Evolutionary conservation across 2,329 filamentous ascomycete species (phyloP).

Genomic region (Emergomyces orientalis): DNA sequence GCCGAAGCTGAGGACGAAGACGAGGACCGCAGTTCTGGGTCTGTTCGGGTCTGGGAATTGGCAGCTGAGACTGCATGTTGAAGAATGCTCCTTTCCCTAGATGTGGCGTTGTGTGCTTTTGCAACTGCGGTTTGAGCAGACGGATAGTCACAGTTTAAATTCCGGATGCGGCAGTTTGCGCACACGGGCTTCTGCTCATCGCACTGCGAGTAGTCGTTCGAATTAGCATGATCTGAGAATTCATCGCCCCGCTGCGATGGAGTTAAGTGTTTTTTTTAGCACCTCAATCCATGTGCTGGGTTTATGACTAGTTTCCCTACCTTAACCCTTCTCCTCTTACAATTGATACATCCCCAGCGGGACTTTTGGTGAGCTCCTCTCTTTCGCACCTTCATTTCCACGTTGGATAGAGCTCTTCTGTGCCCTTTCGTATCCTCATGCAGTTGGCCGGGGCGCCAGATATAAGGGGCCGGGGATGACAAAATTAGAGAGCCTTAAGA

Average conservation of each 20-base stretch:
- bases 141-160: slow-evolving; percentile 4
- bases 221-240: not conserved
- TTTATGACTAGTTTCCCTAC: not conserved
- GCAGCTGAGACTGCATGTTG: not conserved
- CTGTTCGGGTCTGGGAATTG: not conserved
- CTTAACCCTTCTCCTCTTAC: slow-evolving; percentile 6
- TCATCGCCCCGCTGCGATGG: not conserved
- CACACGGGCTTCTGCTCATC: slow-evolving; percentile 11
- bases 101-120: not conserved
- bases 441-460: not conserved
- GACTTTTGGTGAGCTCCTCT: not conserved
- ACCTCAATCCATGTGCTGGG: not conserved
- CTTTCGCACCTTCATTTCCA: not conserved
- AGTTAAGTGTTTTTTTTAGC: not conserved
- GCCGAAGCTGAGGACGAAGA: not conserved
- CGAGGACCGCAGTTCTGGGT: not conserved
- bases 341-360: slow-evolving; percentile 2
- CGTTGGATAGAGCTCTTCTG: not conserved
- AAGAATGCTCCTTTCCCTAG: not conserved
- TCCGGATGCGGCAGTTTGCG: slow-evolving; percentile 8
- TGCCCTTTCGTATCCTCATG: not conserved
- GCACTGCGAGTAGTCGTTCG: not conserved
- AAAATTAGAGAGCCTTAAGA: not conserved
- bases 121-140: not conserved
- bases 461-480: not conserved